Evolutionary conservation across 1,284 basidiomycete species (phyloP).

Genomic region (Agroathelia rolfsii): DNA sequence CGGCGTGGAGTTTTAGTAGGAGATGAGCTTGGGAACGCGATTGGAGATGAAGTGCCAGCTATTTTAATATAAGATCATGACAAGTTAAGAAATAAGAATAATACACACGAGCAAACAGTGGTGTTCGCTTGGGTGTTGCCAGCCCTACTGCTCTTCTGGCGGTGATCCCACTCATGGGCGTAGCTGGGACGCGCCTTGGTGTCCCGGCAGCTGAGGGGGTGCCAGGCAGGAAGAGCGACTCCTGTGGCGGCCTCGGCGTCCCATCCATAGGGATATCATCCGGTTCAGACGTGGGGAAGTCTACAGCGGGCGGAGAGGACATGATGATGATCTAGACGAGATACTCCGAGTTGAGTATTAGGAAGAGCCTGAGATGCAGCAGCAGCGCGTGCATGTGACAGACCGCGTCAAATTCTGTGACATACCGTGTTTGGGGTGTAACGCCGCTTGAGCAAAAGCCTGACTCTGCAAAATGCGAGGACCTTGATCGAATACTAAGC

Average conservation of each 20-base stretch:
- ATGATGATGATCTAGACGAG: too few relatives aligned
- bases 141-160: constrained; percentile 57
- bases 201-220: constrained; percentile 51
- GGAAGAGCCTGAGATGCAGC: too few relatives aligned
- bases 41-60: constrained; percentile 58
- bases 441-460: too few relatives aligned
- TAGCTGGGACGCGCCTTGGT: constrained; percentile 34
- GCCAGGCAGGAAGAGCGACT: constrained; percentile 51
- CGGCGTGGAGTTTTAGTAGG: constrained; percentile 38
- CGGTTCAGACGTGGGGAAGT: constrained; percentile 54
- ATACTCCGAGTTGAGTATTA: too few relatives aligned
- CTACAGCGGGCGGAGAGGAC: constrained; percentile 60
- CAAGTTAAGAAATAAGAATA: constrained; percentile 7
- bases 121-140: constrained; percentile 45
- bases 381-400: too few relatives aligned
- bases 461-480: too few relatives aligned
- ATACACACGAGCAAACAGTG: constrained; percentile 44
- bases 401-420: too few relatives aligned
- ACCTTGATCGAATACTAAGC: too few relatives aligned
- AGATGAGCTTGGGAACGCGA: constrained; percentile 68
- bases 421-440: too few relatives aligned
- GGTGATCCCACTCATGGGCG: constrained; percentile 35
- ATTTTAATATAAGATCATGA: constrained; percentile 8
- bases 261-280: constrained; percentile 50
- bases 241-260: constrained; percentile 25